These are phyloP conservation scores for Takashimella tepidaria DNA, from an alignment of 1,284 basidiomycete species.

Conservation along the genomic window DNA sequence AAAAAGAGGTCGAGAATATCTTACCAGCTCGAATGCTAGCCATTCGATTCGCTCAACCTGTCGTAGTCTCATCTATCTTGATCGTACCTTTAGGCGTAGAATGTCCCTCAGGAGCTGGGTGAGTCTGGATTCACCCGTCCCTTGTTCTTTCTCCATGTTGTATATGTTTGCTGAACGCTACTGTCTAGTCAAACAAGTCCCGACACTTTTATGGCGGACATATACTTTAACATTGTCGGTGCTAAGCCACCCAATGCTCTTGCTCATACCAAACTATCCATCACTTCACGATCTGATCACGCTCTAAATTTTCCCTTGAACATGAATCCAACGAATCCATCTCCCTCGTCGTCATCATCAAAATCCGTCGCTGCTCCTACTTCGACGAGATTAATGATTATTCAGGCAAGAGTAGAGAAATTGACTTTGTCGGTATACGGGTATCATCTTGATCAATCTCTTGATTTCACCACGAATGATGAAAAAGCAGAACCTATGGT, in stretches of 20 bases:
- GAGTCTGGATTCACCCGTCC: background rate
- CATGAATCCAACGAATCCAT: constrained; percentile 5
- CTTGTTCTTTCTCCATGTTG: background rate
- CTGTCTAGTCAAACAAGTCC: constrained; percentile 5
- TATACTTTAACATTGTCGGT: constrained; percentile 9
- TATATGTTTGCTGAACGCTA: background rate
- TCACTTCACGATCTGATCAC: constrained; percentile 1
- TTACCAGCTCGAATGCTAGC: background rate
- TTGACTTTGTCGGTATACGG: constrained; percentile 12
- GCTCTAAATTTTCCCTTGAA: constrained; percentile 7
- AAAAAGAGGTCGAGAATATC: too few relatives aligned
- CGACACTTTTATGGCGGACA: constrained; percentile 6
- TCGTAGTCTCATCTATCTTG: background rate
- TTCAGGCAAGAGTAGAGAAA: constrained; percentile 5
- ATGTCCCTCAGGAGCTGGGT: background rate
- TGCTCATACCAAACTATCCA: background rate
- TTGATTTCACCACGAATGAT: background rate
- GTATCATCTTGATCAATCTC: too few relatives aligned
- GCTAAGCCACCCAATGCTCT: constrained; percentile 10
- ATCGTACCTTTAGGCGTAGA: background rate
- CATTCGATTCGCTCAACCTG: background rate
- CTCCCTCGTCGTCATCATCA: background rate
- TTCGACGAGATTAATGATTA: constrained; percentile 8
- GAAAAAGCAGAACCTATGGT: background rate
- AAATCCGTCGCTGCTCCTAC: background rate